Base-by-base conservation (phyloP, 805 yeast genomes). In the Suhomyces prunicola region DNA sequence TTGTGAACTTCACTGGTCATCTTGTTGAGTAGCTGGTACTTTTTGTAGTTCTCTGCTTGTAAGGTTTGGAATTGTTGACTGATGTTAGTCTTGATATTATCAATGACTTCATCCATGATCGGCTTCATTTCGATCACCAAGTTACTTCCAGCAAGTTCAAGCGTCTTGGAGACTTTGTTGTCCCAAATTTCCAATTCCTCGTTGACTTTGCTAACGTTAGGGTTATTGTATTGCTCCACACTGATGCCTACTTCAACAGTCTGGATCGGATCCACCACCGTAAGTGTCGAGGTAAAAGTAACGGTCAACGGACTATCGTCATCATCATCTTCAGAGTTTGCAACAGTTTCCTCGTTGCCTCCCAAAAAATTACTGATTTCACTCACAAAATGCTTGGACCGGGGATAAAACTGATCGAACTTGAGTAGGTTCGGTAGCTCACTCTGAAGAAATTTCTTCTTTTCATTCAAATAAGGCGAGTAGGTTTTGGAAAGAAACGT, bases 121-220 rank as follows among this genome's bases (percentile, higher is more conserved):
- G 72, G 72, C 24, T 59, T 57, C 60, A 72, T 70, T 31, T 73
- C 78, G 22, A 48, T 46, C 15, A 63, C 67, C 44, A 76, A 64
- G 50, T 65, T 72, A 8, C 58, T 54, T n/a, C 54, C 44, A 0
- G 79, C 77, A 54, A 74, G 62, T 22, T 64, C 61, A 44, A 73
- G 57, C 6, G 77, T 68, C 44, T 66, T 70, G 50, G 66, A 59
- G 22, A 75, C 70, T 53, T 69, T 71, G 6, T 49, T 33, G 44
- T 65, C 67, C 76, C 78, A 76, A 48, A 60, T 58, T 4, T 45
- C 31, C 42, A 75, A 60, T 47, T 72, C 72, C n/a, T 59, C 59
- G 44, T 72, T 65, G n/a, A 74, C 33, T 13, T 6, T 31, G 13
- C 22, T 24, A 6, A 48, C 27, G 12, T 46, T 47, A 4, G 51